Evolutionary conservation across 2,329 filamentous ascomycete species (phyloP).

Genomic region (Pseudodiploospora longispora): DNA sequence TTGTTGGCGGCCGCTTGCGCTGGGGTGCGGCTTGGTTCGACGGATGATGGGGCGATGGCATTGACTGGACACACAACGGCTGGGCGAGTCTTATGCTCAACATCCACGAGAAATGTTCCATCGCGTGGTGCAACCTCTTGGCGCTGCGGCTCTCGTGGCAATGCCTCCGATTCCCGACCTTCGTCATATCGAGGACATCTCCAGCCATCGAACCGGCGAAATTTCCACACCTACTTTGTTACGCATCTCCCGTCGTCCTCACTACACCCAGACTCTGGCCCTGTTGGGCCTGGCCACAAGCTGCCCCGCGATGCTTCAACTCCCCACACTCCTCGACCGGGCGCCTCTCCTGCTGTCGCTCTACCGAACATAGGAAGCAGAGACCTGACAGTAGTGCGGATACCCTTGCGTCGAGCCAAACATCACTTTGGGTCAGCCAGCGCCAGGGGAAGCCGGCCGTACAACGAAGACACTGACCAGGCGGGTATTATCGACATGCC

Average conservation of each 20-base stretch:
- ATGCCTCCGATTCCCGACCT: neutral
- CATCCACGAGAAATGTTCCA: neutral
- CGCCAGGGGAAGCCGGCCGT: conserved; percentile 71
- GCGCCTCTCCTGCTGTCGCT: conserved; percentile 49
- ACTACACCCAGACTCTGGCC: conserved; percentile 73
- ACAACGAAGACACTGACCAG: conserved; percentile 92
- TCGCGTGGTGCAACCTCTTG: conserved; percentile 1
- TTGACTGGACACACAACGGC: neutral
- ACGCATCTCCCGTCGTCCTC: conserved; percentile 92
- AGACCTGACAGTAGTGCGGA: conserved; percentile 89
- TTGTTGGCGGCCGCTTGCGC: neutral
- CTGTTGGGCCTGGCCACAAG: conserved; percentile 66
- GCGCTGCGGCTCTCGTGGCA: conserved; percentile 7
- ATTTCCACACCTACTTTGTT: conserved; percentile 95
- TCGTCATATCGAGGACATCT: conserved; percentile 1
- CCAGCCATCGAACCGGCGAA: conserved; percentile 27
- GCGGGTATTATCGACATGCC: conserved; percentile 90
- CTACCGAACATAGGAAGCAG: conserved; percentile 53
- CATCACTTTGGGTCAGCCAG: conserved; percentile 85
- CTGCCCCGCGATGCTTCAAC: conserved; percentile 77
- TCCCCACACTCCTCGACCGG: conserved; percentile 56
- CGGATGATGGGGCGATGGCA: neutral
- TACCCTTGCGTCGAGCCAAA: conserved; percentile 86
- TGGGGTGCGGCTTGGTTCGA: neutral
- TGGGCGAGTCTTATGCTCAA: conserved; percentile 1